A percentile compares a stretch with the other conserved stretches of the same genome.
These are phyloP conservation scores for Hepatocystis sp. DNA, from an alignment of 169 alveolate genomes.

Conservation along the genomic window DNA sequence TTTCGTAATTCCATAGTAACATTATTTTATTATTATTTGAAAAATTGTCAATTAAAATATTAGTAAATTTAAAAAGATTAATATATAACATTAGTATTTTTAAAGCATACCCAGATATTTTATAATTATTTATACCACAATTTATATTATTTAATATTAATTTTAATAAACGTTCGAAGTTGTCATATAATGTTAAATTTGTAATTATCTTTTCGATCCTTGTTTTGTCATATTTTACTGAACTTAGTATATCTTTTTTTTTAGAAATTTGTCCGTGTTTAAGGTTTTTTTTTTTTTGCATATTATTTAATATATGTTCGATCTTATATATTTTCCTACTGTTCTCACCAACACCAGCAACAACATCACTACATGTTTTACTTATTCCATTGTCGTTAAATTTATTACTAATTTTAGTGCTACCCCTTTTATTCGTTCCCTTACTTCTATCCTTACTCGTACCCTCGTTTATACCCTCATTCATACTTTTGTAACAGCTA, in stretches of 20 bases:
- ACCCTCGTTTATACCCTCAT: too few species aligned
- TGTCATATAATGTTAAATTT: conserved; percentile 45
- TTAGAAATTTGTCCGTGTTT: neutral
- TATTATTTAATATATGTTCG: conserved; percentile 24
- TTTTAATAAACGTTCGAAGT: conserved; percentile 45
- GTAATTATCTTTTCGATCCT: conserved; percentile 30
- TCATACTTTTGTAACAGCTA: too few species aligned
- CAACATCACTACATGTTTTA: neutral
- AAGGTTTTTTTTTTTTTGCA: too few species aligned
- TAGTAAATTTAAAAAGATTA: conserved; percentile 48
- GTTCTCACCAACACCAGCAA: neutral
- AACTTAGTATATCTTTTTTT: neutral
- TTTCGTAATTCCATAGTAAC: conserved; percentile 64
- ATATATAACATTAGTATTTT: conserved; percentile 29
- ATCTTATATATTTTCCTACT: conserved; percentile 20
- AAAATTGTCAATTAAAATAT: conserved; percentile 62
- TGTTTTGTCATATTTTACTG: neutral
- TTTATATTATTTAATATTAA: conserved; percentile 41
- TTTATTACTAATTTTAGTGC: neutral
- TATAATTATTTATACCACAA: conserved; percentile 49
- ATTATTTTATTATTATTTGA: conserved; percentile 41
- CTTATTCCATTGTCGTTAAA: neutral
- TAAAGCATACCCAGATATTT: conserved; percentile 37
- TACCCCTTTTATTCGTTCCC: neutral
- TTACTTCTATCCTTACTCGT: neutral